These are phyloP conservation scores for Arthroderma sp. DNA, from an alignment of 2,329 filamentous ascomycete genomes.

Conservation along the genomic window DNA sequence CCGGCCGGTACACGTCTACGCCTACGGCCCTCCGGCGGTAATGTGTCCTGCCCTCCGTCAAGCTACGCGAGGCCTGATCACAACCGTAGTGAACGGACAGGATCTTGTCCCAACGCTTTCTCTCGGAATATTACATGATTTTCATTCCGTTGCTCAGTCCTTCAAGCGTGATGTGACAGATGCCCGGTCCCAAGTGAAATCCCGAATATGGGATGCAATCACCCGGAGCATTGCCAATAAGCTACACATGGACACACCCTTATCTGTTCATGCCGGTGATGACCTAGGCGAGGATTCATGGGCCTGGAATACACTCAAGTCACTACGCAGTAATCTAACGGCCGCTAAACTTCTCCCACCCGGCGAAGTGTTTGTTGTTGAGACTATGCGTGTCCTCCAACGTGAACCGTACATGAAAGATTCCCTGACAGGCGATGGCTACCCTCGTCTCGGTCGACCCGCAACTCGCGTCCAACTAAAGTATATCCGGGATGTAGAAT, in stretches of 20 bases:
- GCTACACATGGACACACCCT: constrained; percentile 42
- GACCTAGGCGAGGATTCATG: constrained; percentile 51
- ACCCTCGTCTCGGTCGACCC: constrained; percentile 43
- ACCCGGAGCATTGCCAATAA: constrained; percentile 48
- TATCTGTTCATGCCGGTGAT: constrained; percentile 32
- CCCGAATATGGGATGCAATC: constrained; percentile 52
- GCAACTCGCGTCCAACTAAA: constrained; percentile 57
- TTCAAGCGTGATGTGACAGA: constrained; percentile 60
- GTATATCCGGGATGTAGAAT: constrained; percentile 59
- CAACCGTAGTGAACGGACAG: constrained; percentile 58
- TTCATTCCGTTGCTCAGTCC: constrained; percentile 57
- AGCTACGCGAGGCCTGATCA: constrained; percentile 61
- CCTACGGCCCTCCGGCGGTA: constrained; percentile 61
- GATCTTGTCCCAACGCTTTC: constrained; percentile 64
- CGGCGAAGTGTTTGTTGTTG: constrained; percentile 62
- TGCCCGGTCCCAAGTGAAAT: constrained; percentile 53
- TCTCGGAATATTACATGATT: constrained; percentile 59
- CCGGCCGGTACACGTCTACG: constrained; percentile 64
- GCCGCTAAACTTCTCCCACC: constrained; percentile 59
- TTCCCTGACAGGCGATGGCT: constrained; percentile 26
- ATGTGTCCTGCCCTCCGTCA: constrained; percentile 57
- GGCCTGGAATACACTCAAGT: constrained; percentile 55
- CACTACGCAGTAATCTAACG: constrained; percentile 53
- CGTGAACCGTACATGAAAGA: constrained; percentile 48
- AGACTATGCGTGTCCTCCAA: constrained; percentile 54